Base-by-base conservation (phyloP, 108 stramenopile genomes). In the Discostella pseudostelligera region DNA sequence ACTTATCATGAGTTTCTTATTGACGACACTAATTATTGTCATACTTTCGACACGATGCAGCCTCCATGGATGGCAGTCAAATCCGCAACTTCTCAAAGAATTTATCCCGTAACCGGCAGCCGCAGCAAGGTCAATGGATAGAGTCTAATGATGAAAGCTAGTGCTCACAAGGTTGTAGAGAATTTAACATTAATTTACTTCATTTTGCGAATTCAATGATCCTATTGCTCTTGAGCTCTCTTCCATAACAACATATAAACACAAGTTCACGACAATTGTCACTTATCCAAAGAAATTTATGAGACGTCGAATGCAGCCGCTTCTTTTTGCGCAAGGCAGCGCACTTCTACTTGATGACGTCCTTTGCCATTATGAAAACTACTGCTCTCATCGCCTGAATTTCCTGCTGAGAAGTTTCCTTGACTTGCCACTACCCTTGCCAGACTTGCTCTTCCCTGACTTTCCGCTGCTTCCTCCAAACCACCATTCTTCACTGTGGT, bases 41-140 rank as follows among this genome's bases (percentile, higher is more conserved):
- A 32, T 16, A 54, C 7, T 7, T 16, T n/a, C 20, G 2, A 25
- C 28, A 35, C 32, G 1, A 35, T 16, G 16, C 9, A 56, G 55
- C 55, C 36, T 64, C 56, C 22, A 48, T 69, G 45, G 75, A 76
- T 59, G 75, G 75, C 10, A 58, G 56, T 46, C 75, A 65, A 44
- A 21, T 68, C 29, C 37, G 57, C 22, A 59, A 57, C 26, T 59
- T 65, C 28, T 67, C 68, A 53, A n/a, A 46, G 19, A 67, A 56
- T 24, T 61, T 56, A 59, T 22, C 50, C 0, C 68, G 40, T 50
- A 76, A 54, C 53, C 39, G 54, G 24, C 49, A 39, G 4, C 63
- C 75, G 29, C 54, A 56, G 44, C 26, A 66, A 13, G 77, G 69
- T 21, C 53, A 54, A 29, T 67, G 77, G 77, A 78, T 78, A 63